phyloP scores from a whole-genome alignment of 768 basidiomycete species.

The Suillus alpinus region DNA sequence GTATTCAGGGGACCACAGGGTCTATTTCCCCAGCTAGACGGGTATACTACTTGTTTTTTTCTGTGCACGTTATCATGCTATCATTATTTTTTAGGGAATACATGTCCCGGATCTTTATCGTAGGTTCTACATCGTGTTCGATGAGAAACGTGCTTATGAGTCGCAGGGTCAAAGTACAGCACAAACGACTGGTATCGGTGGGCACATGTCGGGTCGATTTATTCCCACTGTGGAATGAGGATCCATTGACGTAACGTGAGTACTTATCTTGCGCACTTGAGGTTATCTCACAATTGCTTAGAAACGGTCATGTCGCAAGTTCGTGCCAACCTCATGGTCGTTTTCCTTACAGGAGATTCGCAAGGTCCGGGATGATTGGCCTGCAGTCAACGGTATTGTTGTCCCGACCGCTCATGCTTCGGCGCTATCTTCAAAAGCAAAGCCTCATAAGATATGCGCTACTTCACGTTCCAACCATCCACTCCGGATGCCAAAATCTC shows the following conservation, averaged over 20 bases:
- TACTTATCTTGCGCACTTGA: neutral
- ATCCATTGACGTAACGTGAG: constrained; percentile 82
- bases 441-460: constrained; percentile 73
- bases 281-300: constrained; percentile 23
- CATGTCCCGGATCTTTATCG: constrained; percentile 75
- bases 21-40: constrained; percentile 75
- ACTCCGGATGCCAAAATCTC: constrained; percentile 81
- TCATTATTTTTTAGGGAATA: constrained; percentile 34
- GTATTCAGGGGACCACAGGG: constrained; percentile 63
- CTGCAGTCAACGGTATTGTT: neutral
- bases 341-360: constrained; percentile 51
- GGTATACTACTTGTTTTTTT: constrained; percentile 37
- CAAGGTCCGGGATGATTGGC: constrained; percentile 40
- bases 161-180: constrained; percentile 79
- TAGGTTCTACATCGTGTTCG: constrained; percentile 21
- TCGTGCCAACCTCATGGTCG: constrained; percentile 18
- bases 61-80: neutral
- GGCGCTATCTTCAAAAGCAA: constrained; percentile 1
- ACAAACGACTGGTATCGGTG: constrained; percentile 79
- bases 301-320: constrained; percentile 84
- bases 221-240: constrained; percentile 96
- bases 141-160: neutral
- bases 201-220: constrained; percentile 73
- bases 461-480: constrained; percentile 84
- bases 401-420: neutral